Evolutionary conservation across 164 flowering plant species (phyloP).

Genomic region (Berberis thunbergii): DNA sequence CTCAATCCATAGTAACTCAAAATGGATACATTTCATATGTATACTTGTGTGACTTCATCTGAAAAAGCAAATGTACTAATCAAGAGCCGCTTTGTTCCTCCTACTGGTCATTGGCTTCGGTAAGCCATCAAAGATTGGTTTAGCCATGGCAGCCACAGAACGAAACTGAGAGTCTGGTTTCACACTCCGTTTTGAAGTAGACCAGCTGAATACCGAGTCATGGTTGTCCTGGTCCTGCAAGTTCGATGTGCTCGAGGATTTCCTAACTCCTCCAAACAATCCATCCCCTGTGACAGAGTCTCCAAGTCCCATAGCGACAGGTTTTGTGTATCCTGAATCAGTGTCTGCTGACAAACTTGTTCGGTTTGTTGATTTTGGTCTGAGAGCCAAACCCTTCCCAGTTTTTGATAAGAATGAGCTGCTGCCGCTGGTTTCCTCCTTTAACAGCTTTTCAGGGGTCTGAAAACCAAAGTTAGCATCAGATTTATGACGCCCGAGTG

Average conservation of each 20-base stretch:
- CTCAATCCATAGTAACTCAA: no score
- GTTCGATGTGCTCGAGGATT: conserved; percentile 74
- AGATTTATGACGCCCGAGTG: conserved; percentile 56
- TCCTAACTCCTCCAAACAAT: conserved; percentile 38
- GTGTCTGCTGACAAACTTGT: conserved; percentile 24
- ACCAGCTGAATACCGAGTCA: conserved; percentile 36
- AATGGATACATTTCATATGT: no score
- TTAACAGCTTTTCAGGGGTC: conserved; percentile 42
- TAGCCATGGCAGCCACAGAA: conserved; percentile 41
- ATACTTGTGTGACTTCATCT: no score
- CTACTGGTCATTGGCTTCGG: conserved; percentile 60
- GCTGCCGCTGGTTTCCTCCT: conserved; percentile 39
- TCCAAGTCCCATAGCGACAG: conserved; percentile 27
- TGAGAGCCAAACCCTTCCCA: conserved; percentile 63
- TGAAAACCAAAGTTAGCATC: conserved; percentile 28
- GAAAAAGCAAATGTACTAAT: conserved; percentile 19
- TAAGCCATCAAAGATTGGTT: conserved; percentile 76
- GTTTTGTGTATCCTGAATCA: conserved; percentile 23
- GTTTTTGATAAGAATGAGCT: conserved; percentile 42
- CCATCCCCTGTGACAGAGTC: conserved; percentile 27
- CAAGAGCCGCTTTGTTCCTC: conserved; percentile 69
- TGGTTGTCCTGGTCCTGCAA: conserved; percentile 50
- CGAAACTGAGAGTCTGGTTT: conserved; percentile 56
- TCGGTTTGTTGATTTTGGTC: conserved; percentile 54
- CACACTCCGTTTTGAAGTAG: conserved; percentile 55